Conservation (phyloP, 2,329 filamentous ascomycete genomes). For the Aureobasidium subglaciale region DNA sequence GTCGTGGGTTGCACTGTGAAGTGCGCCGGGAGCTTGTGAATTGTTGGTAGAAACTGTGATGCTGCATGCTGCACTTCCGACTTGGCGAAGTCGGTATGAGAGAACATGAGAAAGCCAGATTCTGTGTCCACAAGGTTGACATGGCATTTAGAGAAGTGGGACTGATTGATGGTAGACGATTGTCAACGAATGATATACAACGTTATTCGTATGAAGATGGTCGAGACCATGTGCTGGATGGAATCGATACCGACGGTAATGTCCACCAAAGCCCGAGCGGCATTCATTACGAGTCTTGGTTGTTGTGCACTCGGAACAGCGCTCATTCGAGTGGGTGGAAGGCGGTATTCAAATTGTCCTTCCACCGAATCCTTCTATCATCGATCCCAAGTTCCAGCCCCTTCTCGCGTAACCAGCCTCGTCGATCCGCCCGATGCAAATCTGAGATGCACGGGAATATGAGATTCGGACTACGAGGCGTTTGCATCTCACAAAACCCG, state of each 20-base stretch:
- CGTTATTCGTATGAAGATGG: too few species aligned
- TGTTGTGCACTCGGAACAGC: too few species aligned
- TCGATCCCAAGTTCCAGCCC: not conserved
- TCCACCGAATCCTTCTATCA: not conserved
- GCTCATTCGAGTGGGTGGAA: not conserved
- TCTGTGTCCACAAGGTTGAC: too few species aligned
- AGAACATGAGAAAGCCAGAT: not conserved
- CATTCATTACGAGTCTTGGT: too few species aligned
- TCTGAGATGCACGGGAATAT: not conserved
- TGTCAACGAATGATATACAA: too few species aligned
- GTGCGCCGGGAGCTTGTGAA: not conserved
- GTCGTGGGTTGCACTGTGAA: too few species aligned
- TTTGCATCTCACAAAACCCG: not conserved
- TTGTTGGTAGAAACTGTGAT: not conserved
- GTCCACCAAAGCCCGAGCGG: too few species aligned
- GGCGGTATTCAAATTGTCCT: not conserved
- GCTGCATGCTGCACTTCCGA: too few species aligned
- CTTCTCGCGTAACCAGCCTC: not conserved
- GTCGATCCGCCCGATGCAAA: constrained; percentile 2
- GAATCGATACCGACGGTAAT: too few species aligned
- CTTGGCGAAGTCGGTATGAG: not conserved
- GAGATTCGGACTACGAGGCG: not conserved
- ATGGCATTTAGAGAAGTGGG: too few species aligned
- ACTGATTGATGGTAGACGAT: too few species aligned
- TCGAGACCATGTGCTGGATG: too few species aligned